phyloP scores from a whole-genome alignment of 2,329 filamentous ascomycete species.

The Epichloe scottii region DNA sequence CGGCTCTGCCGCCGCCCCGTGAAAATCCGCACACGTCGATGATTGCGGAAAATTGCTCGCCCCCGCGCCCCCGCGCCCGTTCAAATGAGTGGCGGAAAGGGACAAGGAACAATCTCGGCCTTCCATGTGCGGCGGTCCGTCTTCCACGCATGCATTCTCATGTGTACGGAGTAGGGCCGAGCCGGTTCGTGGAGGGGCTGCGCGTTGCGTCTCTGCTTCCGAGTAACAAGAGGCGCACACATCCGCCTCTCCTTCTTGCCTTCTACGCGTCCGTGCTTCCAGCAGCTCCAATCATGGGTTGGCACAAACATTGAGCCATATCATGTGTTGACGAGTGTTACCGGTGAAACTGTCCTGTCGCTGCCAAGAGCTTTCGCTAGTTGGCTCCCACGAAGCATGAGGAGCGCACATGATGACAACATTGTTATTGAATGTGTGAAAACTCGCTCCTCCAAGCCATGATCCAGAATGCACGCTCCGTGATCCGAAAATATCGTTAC shows the following conservation, averaged over 20 bases:
- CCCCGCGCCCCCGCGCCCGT: not conserved
- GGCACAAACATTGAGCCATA: too few relatives aligned
- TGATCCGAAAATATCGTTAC: constrained; percentile 4
- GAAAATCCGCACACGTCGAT: not conserved
- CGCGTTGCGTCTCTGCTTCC: not conserved
- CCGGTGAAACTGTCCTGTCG: not conserved
- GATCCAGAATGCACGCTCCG: constrained; percentile 3
- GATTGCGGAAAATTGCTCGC: not conserved
- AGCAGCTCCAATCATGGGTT: too few relatives aligned
- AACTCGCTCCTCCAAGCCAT: not conserved
- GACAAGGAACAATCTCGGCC: constrained; percentile 8
- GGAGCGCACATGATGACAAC: not conserved
- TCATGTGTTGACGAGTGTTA: not conserved
- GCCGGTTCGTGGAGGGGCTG: constrained; percentile 6
- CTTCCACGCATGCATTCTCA: constrained; percentile 9
- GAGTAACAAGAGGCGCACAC: not conserved
- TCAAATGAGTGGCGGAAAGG: not conserved
- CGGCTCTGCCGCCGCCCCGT: not conserved
- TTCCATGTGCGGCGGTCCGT: constrained; percentile 14
- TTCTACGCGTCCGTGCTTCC: too few relatives aligned
- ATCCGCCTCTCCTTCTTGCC: not conserved
- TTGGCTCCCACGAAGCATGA: not conserved
- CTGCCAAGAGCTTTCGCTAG: not conserved
- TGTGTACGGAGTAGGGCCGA: constrained; percentile 11
- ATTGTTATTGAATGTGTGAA: not conserved